Evolutionary conservation across 225 moss, liverwort and hornwort species (phyloP), one percentile per base, ranked within the genome.

Genomic region (Takakia lepidozioides): DNA sequence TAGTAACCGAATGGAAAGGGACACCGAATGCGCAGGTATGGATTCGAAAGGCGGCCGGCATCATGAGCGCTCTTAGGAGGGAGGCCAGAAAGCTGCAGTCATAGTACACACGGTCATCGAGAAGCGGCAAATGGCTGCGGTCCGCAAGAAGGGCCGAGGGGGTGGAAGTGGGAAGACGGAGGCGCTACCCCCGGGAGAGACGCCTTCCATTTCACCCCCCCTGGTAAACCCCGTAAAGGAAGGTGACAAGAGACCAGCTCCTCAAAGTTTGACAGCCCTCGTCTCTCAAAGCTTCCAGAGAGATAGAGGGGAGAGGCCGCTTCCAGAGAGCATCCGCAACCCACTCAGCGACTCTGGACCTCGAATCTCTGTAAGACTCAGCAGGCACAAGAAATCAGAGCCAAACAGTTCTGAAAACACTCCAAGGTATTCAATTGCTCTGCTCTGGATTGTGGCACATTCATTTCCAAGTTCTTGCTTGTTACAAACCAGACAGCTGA

Each of bases 51-150:
- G n/a, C n/a, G n/a, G n/a, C n/a, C n/a, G n/a, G n/a, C n/a, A n/a
- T n/a, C n/a, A n/a, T n/a, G n/a, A n/a, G n/a, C n/a, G n/a, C n/a
- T n/a, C n/a, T n/a, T n/a, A n/a, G n/a, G n/a, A n/a, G n/a, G n/a
- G 15, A 41, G 41, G 20, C 41, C 41, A 0, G n/a, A 19, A 41
- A 4, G 41, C 41, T 14, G 2, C n/a, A 6, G 2, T 17, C 10
- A 41, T 5, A 34, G 3, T 27, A 9, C n/a, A n/a, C n/a, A n/a
- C n/a, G n/a, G n/a, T n/a, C n/a, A n/a, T n/a, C n/a, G n/a, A n/a
- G n/a, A n/a, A n/a, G n/a, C n/a, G n/a, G n/a, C n/a, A n/a, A n/a
- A 77, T 77, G 76, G 71, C 67, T 64, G 71, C 76, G 56, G 63
- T 77, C 52, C 66, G 76, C 25, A 77, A 71, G 46, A 77, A 77